phyloP scores from a whole-genome alignment of 139 green algal genomes.

The Chlamydomonas sp. region DNA sequence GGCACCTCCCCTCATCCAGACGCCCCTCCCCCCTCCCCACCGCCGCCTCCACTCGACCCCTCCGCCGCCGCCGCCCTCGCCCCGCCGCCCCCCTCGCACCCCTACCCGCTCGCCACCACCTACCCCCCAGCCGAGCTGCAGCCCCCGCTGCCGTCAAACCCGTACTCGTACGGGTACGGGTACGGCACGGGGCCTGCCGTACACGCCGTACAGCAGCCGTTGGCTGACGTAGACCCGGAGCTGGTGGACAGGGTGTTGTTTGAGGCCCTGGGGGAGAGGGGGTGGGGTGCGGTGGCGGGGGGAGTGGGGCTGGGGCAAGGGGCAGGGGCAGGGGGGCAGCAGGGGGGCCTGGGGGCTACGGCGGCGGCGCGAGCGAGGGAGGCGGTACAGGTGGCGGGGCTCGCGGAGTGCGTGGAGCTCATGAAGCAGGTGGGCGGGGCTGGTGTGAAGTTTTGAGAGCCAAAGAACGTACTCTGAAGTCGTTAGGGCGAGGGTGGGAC shows the following conservation, averaged over 20 bases:
- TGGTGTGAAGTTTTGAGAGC: background rate
- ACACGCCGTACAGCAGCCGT: background rate
- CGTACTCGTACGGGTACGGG: background rate
- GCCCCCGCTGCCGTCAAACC: background rate
- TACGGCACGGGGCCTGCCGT: background rate
- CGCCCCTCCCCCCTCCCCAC: background rate
- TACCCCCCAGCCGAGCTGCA: background rate
- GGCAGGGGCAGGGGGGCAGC: background rate
- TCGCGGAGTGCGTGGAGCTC: conserved; percentile 25
- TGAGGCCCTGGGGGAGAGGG: conserved; percentile 21
- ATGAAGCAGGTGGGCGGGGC: conserved; percentile 17
- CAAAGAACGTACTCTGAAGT: background rate
- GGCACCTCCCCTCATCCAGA: too few relatives aligned
- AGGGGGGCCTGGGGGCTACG: background rate
- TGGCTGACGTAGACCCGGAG: background rate
- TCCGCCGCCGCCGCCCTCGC: background rate
- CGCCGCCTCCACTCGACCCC: background rate
- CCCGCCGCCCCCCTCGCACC: background rate
- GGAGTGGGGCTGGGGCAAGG: background rate
- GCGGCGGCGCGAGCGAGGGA: background rate
- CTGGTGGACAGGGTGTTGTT: conserved; percentile 12
- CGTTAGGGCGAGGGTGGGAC: background rate
- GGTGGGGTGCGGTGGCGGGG: background rate
- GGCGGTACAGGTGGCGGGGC: conserved; percentile 18
- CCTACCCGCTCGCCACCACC: background rate